Base-by-base conservation (phyloP, 306 rosid genomes). In the Fragaria nilgerrensis region DNA sequence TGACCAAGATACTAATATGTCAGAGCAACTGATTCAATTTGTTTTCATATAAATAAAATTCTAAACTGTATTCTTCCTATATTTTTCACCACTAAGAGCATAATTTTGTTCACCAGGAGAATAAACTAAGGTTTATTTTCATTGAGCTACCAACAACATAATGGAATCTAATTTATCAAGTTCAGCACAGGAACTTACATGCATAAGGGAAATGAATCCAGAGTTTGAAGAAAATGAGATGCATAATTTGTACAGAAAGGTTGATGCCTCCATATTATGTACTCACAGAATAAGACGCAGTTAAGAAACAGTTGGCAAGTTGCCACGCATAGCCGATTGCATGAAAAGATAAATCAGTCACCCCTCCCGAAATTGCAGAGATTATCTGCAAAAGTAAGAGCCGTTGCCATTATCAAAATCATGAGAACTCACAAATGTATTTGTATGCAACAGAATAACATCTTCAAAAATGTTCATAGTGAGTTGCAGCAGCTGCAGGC, bases 221-320 rank as follows among this genome's bases (percentile, higher is more conserved):
- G 13, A 78, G 10, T 3, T 5, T 13, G 4, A 34, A 68, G 19
- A 44, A 22, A 68, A 58, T 20, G 17, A 48, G 22, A 75, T 49
- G 47, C 50, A 36, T 17, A 14, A 53, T 69, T 22, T 44, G 29
- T 81, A 65, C 8, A 62, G 27, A 47, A 49, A 20, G 14, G 74
- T 59, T 20, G 17, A 70, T 36, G 53, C 75, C 77, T 62, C 52
- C 52, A 78, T 68, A 68, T 73, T 39, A 41, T 80, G 85, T 81
- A 89, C 99, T 88, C 86, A 96, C 99, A 73, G 99, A 96, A 88
- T 96, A 96, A 61, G 99, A 92, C 29, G 99, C 98, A 49, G 99
- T 92, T 84, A 96, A 85, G 85, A 96, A 92, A 82, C 99, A 96
- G 86, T 96, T 96, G 69, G 83, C 52, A 69, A 89, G 82, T 85